phyloP scores from a whole-genome alignment of 1,284 basidiomycete genomes.

The Tremellales sp. region DNA sequence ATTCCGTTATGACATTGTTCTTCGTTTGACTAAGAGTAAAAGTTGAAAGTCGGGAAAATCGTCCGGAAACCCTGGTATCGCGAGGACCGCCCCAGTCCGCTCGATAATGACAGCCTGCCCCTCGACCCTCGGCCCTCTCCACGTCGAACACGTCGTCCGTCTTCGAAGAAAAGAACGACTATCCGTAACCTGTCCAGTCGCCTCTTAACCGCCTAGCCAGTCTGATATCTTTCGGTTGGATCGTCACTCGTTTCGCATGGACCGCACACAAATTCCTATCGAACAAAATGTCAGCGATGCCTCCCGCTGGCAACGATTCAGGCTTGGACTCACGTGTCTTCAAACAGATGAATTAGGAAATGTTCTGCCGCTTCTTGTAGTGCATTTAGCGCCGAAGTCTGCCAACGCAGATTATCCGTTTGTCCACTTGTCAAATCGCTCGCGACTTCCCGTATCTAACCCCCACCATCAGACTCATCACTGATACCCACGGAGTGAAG shows the following conservation, averaged over 20 bases:
- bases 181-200: conserved; percentile 55
- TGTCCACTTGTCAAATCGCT: conserved; percentile 75
- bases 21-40: too few species aligned
- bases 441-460: conserved; percentile 88
- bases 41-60: too few species aligned
- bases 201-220: conserved; percentile 92
- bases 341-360: conserved; percentile 87
- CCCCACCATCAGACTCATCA: conserved; percentile 25
- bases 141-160: too few species aligned
- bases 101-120: too few species aligned
- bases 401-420: conserved; percentile 74
- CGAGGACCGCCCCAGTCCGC: too few species aligned
- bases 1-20: too few species aligned
- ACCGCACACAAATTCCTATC: conserved; percentile 87
- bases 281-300: background rate
- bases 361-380: conserved; percentile 94
- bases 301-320: background rate
- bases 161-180: too few species aligned
- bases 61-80: too few species aligned
- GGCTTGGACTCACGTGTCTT: conserved; percentile 77
- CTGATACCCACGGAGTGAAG: background rate
- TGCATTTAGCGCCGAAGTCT: conserved; percentile 81
- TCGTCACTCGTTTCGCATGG: conserved; percentile 96
- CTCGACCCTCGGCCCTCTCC: too few species aligned
- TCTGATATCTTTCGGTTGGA: conserved; percentile 97